Evolutionary conservation across 306 rosid genomes (phyloP).

Genomic region (Malus sieversii): DNA sequence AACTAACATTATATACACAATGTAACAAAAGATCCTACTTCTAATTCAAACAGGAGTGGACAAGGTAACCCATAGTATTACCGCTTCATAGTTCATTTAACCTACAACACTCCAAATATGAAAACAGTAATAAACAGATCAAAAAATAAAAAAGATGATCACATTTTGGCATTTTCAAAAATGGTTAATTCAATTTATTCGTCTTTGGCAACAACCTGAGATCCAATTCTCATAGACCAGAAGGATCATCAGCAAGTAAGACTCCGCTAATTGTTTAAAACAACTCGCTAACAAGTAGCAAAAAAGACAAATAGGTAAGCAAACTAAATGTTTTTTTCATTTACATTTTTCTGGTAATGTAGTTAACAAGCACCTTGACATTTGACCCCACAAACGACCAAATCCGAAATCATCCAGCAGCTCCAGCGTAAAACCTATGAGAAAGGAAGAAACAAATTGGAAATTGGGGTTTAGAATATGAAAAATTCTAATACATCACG

Average conservation of each 20-base stretch:
- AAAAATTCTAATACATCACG: neutral
- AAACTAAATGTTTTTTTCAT: neutral
- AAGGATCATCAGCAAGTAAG: neutral
- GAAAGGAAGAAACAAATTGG: constrained; percentile 13
- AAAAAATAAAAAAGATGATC: neutral
- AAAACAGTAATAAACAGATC: neutral
- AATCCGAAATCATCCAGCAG: constrained; percentile 85
- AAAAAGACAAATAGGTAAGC: neutral
- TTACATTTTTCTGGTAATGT: neutral
- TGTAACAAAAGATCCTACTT: neutral
- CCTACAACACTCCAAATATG: neutral
- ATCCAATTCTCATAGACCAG: neutral
- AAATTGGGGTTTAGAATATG: neutral
- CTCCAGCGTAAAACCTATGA: constrained; percentile 54
- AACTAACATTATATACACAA: neutral
- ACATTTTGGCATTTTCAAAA: neutral
- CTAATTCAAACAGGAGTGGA: neutral
- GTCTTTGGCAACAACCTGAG: neutral
- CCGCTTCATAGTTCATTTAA: neutral
- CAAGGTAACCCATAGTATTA: neutral
- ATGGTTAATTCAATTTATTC: neutral
- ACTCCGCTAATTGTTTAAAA: neutral
- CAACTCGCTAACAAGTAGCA: neutral
- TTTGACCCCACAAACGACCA: constrained; percentile 77
- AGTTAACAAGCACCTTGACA: constrained; percentile 53